phyloP scores from a whole-genome alignment of 2,329 filamentous ascomycete genomes.

The Chrysoporthe deuterocubensis region DNA sequence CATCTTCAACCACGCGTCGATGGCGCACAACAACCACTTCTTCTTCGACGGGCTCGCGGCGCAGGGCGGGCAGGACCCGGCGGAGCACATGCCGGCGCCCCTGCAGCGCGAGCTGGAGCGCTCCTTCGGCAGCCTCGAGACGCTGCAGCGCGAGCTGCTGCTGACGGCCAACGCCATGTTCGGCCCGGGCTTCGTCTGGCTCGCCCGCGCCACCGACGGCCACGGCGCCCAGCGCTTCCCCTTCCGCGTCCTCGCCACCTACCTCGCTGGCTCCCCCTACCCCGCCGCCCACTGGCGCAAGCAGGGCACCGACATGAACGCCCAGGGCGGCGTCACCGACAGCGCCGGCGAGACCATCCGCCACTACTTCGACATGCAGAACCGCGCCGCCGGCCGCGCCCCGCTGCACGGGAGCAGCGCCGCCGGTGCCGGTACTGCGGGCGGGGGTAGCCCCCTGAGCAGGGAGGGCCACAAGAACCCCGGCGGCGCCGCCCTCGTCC shows the following conservation, averaged over 20 bases:
- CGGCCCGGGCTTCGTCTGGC: conserved; percentile 95
- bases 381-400: conserved; percentile 40
- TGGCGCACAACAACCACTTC: conserved; percentile 90
- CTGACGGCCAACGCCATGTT: conserved; percentile 89
- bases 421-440: conserved; percentile 29
- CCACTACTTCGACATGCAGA: conserved; percentile 46
- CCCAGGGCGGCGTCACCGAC: conserved; percentile 47
- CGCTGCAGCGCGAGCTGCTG: conserved; percentile 78
- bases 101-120: conserved; percentile 65
- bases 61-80: conserved; percentile 50
- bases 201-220: conserved; percentile 61
- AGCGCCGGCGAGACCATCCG: conserved; percentile 37
- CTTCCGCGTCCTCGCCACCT: conserved; percentile 80
- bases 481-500: conserved; percentile 70
- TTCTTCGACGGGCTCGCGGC: conserved; percentile 68
- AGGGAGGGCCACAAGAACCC: conserved; percentile 49
- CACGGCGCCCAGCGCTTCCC: conserved; percentile 39
- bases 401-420: conserved; percentile 29
- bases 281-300: conserved; percentile 81
- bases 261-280: conserved; percentile 89
- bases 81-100: conserved; percentile 33
- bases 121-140: conserved; percentile 82
- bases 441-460: not conserved
- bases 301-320: conserved; percentile 73
- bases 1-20: conserved; percentile 94